A percentile compares a stretch with the other conserved stretches of the same genome.
phyloP scores from a whole-genome alignment of 169 alveolate species.

The Plasmodium sp. region DNA sequence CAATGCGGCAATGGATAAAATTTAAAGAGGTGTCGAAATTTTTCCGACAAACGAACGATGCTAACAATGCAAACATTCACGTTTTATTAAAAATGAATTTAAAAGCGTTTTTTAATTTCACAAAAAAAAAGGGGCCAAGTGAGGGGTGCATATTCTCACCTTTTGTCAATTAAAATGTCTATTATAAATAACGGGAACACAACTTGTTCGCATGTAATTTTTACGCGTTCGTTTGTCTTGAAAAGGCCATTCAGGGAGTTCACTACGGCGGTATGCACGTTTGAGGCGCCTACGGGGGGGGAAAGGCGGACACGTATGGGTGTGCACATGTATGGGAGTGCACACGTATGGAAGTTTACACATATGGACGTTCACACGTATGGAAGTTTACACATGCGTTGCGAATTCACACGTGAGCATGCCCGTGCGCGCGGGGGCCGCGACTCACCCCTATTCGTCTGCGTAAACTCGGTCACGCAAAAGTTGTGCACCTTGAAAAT shows the following conservation, averaged over 20 bases:
- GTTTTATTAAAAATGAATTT: slow-evolving; percentile 9
- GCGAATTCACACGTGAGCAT: neutral
- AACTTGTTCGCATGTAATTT: slow-evolving; percentile 32
- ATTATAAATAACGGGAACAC: slow-evolving; percentile 70
- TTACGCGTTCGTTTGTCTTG: neutral
- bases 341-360: neutral
- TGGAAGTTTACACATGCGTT: neutral
- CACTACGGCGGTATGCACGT: slow-evolving; percentile 27
- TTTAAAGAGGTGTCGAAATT: neutral
- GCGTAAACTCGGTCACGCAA: slow-evolving; percentile 36
- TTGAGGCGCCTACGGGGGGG: slow-evolving; percentile 35
- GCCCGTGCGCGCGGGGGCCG: neutral
- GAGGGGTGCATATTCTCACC: neutral
- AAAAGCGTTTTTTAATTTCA: neutral
- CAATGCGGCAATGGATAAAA: neutral
- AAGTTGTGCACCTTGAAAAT: slow-evolving; percentile 45
- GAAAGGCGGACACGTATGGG: neutral
- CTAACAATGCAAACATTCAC: neutral
- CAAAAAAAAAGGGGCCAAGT: neutral
- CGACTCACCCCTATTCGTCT: slow-evolving; percentile 46
- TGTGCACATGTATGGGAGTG: neutral
- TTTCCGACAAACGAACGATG: neutral
- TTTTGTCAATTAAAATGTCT: slow-evolving; percentile 41
- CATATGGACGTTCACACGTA: neutral
- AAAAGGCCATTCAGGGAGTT: slow-evolving; percentile 18